Evolutionary conservation across 1,139 yeast genomes (phyloP), one percentile per base, ranked within the genome.

Genomic region (Lodderomyces orthopsilosis): DNA sequence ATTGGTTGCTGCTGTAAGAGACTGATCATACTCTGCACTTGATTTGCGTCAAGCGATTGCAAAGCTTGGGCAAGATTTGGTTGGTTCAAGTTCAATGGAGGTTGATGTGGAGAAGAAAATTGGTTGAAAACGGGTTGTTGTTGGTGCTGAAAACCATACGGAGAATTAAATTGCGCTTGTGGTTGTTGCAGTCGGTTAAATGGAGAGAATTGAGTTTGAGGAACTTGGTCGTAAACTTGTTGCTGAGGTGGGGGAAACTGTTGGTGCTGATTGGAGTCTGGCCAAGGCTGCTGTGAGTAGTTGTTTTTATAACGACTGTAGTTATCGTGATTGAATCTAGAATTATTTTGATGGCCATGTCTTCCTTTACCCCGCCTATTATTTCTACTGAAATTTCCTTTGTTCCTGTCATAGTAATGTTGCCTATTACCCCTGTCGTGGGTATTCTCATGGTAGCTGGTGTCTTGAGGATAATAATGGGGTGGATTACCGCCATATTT

Each of bases 31-130:
- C 62, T 74, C 41, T 79, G 81, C 46, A 79, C 66, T 14, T 81
- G 70, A 35, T 66, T 65, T 8, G 82, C 81, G 45, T 79, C 81
- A 50, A 79, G 58, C 39, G 65, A 69, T 55, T 77, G 81, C 41
- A 79, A 57, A 6, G 68, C 60, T 40, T 66, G 69, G 30, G 65
- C 43, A 19, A 59, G 47, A 35, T 48, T 46, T 12, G 52, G 43
- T 18, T 37, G 19, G 12, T 33, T 41, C 46, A 48, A 9, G 15
- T 30, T 30, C 34, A 30, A 38, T 2, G 13, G 13, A 27, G 30
- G 42, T 37, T 28, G 42, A 9, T 37, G 44, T 30, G 40, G 35
- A 32, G 46, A 24, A 34, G 43, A 42, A 41, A 45, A 48, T 35
- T 44, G 48, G 34, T 45, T 43, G 32, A 42, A 41, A 15, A 36